A percentile compares a stretch with the other conserved stretches of the same genome.
Evolutionary conservation across 345 rosid species (phyloP).

Genomic region (Salix koriyanagi): DNA sequence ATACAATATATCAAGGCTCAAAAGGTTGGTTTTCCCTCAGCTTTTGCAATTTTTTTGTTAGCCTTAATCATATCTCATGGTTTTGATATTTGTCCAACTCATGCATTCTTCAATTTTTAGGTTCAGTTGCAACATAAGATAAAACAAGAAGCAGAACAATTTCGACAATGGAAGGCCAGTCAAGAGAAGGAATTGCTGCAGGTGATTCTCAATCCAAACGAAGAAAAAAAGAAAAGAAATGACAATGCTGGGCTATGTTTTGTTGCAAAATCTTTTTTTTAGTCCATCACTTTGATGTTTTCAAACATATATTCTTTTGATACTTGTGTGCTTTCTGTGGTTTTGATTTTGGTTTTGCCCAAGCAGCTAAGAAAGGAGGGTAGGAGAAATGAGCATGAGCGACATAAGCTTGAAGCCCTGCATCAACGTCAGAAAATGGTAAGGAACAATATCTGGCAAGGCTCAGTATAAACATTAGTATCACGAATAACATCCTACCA

Average conservation of each 20-base stretch:
- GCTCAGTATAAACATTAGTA: slow-evolving; percentile 4
- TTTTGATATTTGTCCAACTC: too few relatives aligned
- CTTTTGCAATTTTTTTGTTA: not conserved
- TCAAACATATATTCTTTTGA: not conserved
- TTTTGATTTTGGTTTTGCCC: not conserved
- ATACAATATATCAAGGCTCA: slow-evolving; percentile 91
- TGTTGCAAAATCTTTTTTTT: not conserved
- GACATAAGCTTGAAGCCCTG: slow-evolving; percentile 91
- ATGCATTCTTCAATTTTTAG: slow-evolving; percentile 31
- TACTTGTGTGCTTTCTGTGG: not conserved
- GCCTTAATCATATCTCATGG: not conserved
- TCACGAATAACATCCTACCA: not conserved
- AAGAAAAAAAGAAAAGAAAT: slow-evolving; percentile 50
- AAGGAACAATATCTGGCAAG: not conserved
- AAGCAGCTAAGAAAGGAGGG: slow-evolving; percentile 88
- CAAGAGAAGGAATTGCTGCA: slow-evolving; percentile 91
- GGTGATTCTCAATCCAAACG: slow-evolving; percentile 32
- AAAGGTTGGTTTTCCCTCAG: slow-evolving; percentile 45
- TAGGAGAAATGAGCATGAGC: slow-evolving; percentile 91
- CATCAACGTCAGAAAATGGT: slow-evolving; percentile 97
- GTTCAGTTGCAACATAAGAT: slow-evolving; percentile 95
- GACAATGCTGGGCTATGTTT: slow-evolving; percentile 80
- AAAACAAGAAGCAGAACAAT: slow-evolving; percentile 97
- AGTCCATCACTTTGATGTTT: not conserved
- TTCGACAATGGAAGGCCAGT: slow-evolving; percentile 96